Percentiles rank a stretch among this genome's conserved stretches.
These are phyloP conservation scores for Russula sp. DNA, from an alignment of 768 basidiomycete species.

Conservation along the genomic window DNA sequence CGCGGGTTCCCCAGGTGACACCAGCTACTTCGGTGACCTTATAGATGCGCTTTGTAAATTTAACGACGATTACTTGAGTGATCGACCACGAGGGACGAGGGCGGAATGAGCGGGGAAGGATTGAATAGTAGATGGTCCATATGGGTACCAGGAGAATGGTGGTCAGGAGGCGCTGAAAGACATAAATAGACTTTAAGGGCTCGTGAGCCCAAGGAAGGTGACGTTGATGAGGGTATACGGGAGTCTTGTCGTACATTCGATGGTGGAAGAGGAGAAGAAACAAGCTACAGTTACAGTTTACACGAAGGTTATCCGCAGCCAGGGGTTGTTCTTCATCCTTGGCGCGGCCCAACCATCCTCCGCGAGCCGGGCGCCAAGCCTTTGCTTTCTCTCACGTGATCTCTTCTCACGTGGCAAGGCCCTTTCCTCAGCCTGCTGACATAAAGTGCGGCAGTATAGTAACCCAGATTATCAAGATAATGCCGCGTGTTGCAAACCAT, in stretches of 20 bases:
- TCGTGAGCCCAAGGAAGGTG: conserved; percentile 39
- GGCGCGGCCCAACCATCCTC: no score
- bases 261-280: neutral
- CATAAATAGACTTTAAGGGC: conserved; percentile 42
- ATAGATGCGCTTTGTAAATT: conserved; percentile 46
- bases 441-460: no score
- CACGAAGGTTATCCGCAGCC: no score
- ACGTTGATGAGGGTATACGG: conserved; percentile 36
- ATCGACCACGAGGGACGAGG: conserved; percentile 47
- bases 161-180: conserved; percentile 40
- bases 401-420: no score
- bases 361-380: no score
- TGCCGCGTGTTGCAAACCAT: no score
- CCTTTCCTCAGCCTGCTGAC: no score
- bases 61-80: conserved; percentile 42
- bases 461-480: no score
- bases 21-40: conserved; percentile 50
- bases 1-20: conserved; percentile 46
- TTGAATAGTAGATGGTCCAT: conserved; percentile 39
- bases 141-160: conserved; percentile 40
- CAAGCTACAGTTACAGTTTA: no score
- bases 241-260: conserved; percentile 25
- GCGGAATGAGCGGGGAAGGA: conserved; percentile 37
- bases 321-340: no score
- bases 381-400: no score